Conservation (phyloP, 177 flowering plant species). For the Vitis hybrid region DNA sequence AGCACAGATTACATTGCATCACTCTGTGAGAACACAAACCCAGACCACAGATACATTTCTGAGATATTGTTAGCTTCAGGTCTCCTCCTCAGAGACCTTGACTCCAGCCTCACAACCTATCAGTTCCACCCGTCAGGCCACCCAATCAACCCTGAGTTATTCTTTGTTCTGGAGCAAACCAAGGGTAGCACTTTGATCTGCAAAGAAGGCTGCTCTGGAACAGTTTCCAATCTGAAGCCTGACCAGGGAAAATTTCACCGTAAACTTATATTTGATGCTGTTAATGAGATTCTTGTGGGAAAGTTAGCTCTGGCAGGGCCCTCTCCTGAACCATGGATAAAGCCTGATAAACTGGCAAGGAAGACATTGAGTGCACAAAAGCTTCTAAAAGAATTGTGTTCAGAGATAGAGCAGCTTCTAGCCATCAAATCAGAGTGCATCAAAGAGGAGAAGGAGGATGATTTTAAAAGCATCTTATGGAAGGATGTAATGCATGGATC, state of each 20-base stretch:
- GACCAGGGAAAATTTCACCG: slow-evolving; percentile 40
- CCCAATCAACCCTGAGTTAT: slow-evolving; percentile 67
- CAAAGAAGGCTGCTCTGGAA: slow-evolving; percentile 24
- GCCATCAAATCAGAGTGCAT: slow-evolving; percentile 23
- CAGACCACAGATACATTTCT: slow-evolving; percentile 69
- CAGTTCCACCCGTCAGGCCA: slow-evolving; percentile 67
- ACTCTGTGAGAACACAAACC: slow-evolving; percentile 56
- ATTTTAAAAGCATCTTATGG: slow-evolving; percentile 48
- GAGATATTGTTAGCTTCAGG: slow-evolving; percentile 77
- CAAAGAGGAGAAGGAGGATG: slow-evolving; percentile 48
- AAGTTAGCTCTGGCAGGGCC: slow-evolving; percentile 28
- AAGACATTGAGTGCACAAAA: slow-evolving; percentile 57
- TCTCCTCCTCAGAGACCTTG: slow-evolving; percentile 64
- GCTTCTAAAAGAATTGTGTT: slow-evolving; percentile 73
- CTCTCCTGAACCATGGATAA: slow-evolving; percentile 36
- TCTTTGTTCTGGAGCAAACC: slow-evolving; percentile 69
- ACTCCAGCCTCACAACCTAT: slow-evolving; percentile 38
- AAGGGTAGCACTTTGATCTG: slow-evolving; percentile 33
- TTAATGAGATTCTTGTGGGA: slow-evolving; percentile 51
- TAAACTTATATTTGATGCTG: slow-evolving; percentile 58
- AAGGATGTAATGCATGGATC: slow-evolving; percentile 57
- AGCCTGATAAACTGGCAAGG: slow-evolving; percentile 36
- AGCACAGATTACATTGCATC: slow-evolving; percentile 69
- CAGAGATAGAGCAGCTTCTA: slow-evolving; percentile 60
- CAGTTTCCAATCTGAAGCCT: slow-evolving; percentile 12